Percentiles rank a stretch among this genome's conserved stretches.
Conservation (phyloP, 2,329 filamentous ascomycete species). For the Aspergillus sp. region DNA sequence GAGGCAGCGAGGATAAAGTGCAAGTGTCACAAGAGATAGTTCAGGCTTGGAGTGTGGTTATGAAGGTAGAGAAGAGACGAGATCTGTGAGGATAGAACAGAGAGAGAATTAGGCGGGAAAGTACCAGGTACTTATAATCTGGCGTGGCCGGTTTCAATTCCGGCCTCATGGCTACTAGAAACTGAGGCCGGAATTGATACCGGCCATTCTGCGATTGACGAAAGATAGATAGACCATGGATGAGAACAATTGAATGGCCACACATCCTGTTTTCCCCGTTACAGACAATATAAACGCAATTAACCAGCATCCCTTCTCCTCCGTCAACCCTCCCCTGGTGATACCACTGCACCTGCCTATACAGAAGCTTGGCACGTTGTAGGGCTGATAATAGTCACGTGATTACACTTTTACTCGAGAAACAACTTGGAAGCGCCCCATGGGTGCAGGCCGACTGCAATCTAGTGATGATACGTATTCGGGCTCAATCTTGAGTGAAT, state of each 20-base stretch:
- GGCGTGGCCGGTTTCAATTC: constrained; percentile 52
- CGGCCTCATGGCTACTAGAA: constrained; percentile 38
- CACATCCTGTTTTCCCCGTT: background rate
- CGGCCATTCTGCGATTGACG: constrained; percentile 30
- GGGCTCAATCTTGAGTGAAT: background rate
- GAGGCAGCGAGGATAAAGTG: background rate
- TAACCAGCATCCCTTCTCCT: background rate
- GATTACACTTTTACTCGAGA: constrained; percentile 26
- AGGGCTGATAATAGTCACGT: constrained; percentile 37
- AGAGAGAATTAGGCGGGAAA: constrained; percentile 34
- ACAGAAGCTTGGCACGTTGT: constrained; percentile 28
- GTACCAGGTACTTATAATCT: constrained; percentile 47
- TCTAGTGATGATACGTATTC: background rate
- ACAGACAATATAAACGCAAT: background rate
- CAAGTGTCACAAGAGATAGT: background rate
- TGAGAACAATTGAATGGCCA: constrained; percentile 25
- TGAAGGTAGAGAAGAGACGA: constrained; percentile 19
- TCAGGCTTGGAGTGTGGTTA: background rate
- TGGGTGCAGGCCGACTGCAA: background rate
- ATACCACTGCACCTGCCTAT: constrained; percentile 24
- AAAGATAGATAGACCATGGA: constrained; percentile 36
- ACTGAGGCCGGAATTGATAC: no score
- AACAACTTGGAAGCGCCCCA: background rate
- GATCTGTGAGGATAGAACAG: constrained; percentile 23
- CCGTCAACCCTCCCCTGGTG: background rate